Evolutionary conservation across 331 rosid species (phyloP), one percentile per base, ranked within the genome.

Genomic region (Malus hybrid): DNA sequence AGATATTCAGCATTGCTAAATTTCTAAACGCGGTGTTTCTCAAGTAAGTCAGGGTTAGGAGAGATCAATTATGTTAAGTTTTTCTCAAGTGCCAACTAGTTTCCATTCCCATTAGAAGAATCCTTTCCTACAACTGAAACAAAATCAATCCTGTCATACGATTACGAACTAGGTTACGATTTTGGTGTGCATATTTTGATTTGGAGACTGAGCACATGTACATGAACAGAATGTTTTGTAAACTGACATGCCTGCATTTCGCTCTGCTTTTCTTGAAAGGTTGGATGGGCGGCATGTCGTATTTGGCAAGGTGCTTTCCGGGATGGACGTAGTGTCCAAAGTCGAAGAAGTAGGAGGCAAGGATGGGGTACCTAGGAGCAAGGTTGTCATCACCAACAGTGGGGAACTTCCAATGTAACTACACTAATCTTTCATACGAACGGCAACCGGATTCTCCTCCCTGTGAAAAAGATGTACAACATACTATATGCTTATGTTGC

Each of bases 241-340:
- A 73, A 32, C 70, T 85, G 34, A 52, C 48, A 62, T 48, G 48
- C 50, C 29, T 79, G 46, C 15, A 52, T 80, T 79, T 83, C 67
- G 68, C 83, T 82, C 44, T 65, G 20, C 32, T 29, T 32, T 33
- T 71, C 28, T 26, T 46, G 70, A n/a, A 74, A 90, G 96, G 96
- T 79, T 90, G 90, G 98, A 93, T 57, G 95, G 98, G 19, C 91
- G 57, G 65, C 98, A 93, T 70, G 98, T 93, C 26, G 96, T 93
- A 10, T 90, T 93, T 50, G 96, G 96, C 65, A 89, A 89, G 81
- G 95, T 90, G 65, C 74, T 93, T 76, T 89, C 90, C 1, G 96
- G 96, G 8, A 82, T 93, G 90, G 98, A 93, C 15, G 77, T 89
- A 20, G 81, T 89, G 63, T 82, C 76, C 89, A 93, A 79, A 91